Conservation (phyloP, 2,329 filamentous ascomycete genomes). For the Monosporascus sp. region DNA sequence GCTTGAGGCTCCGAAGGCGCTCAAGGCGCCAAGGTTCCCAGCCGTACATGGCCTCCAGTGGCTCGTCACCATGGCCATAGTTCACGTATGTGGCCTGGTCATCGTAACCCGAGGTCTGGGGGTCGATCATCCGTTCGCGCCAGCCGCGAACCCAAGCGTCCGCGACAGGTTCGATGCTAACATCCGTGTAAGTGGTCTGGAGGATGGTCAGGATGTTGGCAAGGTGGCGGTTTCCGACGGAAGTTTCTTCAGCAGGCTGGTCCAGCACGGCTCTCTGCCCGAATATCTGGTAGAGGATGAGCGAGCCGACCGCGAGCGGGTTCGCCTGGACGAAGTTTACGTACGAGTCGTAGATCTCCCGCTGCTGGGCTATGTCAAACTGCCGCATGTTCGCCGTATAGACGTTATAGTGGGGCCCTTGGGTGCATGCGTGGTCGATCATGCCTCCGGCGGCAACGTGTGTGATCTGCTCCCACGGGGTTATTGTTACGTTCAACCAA, state of each 20-base stretch:
- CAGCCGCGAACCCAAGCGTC: slow-evolving; percentile 2
- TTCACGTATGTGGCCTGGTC: slow-evolving; percentile 6
- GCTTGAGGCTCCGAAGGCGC: slow-evolving; percentile 6
- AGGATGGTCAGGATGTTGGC: slow-evolving; percentile 2
- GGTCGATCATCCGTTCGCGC: slow-evolving; percentile 1
- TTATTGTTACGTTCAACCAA: slow-evolving; percentile 4
- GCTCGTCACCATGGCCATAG: slow-evolving; percentile 11
- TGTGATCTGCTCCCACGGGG: slow-evolving; percentile 3
- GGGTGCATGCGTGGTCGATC: slow-evolving; percentile 4
- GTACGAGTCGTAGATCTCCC: neutral
- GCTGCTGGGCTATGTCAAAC: neutral
- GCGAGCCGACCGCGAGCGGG: slow-evolving; percentile 1
- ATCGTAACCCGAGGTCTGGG: slow-evolving; percentile 7
- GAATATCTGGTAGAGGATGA: slow-evolving; percentile 8
- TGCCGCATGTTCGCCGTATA: neutral
- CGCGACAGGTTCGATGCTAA: neutral
- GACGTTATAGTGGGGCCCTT: neutral
- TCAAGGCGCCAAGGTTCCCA: slow-evolving; percentile 7
- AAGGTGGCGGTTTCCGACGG: slow-evolving; percentile 4
- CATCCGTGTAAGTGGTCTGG: slow-evolving; percentile 4
- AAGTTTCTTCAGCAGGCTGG: neutral
- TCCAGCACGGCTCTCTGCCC: slow-evolving; percentile 4
- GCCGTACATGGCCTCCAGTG: slow-evolving; percentile 7
- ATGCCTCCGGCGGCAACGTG: slow-evolving; percentile 4
- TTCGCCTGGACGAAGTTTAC: neutral